Base-by-base conservation (phyloP, 345 rosid species). In the Hibiscus trionum region DNA sequence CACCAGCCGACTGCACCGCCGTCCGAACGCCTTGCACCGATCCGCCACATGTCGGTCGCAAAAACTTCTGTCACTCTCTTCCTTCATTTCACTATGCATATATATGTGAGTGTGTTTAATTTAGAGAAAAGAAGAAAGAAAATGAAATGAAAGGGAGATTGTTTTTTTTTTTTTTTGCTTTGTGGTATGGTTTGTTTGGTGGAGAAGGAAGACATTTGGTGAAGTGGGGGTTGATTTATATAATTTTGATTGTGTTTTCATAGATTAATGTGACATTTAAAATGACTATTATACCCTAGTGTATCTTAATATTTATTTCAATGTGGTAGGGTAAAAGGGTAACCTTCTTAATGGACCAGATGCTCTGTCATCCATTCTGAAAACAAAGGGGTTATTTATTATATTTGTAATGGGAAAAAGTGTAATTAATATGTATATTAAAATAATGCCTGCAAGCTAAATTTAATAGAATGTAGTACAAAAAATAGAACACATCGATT, bases 1-100 rank as follows among this genome's bases (percentile, higher is more conserved):
- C 75, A 86, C 85, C 19, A 81, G 72, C 69, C 78, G 61, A 63
- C 83, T 59, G 82, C 91, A 87, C 77, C 81, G 77, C 73, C 74
- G 67, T 11, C 82, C 79, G 21, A 86, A 81, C 16, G 84, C 81
- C 71, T 73, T 73, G 77, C 85, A 85, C 15, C 84, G 80, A 33
- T 71, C 79, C 3, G 72, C 64, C 76, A 81, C 74, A 26, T 77
- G 82, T 76, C 72, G 29, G 69, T 33, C 9, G 19, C 84, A 77
- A 53, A 71, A 81, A 56, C 79, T 55, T 8, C 74, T 50, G 69
- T 58, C 21, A 27, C 62, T 69, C 64, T 77, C 83, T 65, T 72
- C 57, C 79, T 78, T 65, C 83, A 77, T 50, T 66, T 66, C 69
- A 21, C 52, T 70, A 1, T 21, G 35, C 33, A 29, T 11, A 53